Evolutionary conservation across 2,329 filamentous ascomycete species (phyloP), one percentile per base, ranked within the genome.

Genomic region (Paecilomyces fulvus): DNA sequence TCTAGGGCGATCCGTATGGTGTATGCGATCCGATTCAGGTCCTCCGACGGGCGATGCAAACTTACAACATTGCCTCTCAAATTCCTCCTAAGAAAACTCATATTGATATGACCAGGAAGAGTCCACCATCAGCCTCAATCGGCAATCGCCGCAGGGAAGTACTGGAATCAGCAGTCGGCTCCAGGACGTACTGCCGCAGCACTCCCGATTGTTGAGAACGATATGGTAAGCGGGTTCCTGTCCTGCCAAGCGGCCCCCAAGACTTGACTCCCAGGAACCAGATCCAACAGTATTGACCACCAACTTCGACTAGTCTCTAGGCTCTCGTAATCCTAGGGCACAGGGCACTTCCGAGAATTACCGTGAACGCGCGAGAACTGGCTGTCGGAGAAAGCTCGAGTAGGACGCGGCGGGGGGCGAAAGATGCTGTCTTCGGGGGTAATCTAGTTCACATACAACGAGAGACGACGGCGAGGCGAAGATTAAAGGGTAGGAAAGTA

Each of bases 41-140:
- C 20, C 31, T 31, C 30, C 28, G 52, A 12, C 30, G 54, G 61
- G 63, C 51, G 60, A 59, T 61, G 59, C 56, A 52, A 52, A 60
- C 67, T 57, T 67, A 73, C 73, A 63, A 67, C 67, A 70, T 71
- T 71, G 64, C 65, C 65, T 62, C 71, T 70, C 54, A 73, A 66
- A 62, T 68, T 72, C 59, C 64, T 72, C 59, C 64, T 73, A 56
- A 72, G 65, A 61, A 75, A 75, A 63, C 70, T 67, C 73, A 75
- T 76, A 51, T 63, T 72, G 62, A 59, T 61, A 55, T 58, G 51
- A 59, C 62, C 37, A 55, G 53, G 54, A 60, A 58, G 58, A 56
- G 63, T 58, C 25, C n/a, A 50, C 11, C 61, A 60, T 59, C 61
- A 61, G 57, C 61, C 56, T 70, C 70, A 70, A 69, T 63, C 64